These are phyloP conservation scores for Buxus sempervirens DNA, from an alignment of 164 flowering plant genomes.

Conservation along the genomic window DNA sequence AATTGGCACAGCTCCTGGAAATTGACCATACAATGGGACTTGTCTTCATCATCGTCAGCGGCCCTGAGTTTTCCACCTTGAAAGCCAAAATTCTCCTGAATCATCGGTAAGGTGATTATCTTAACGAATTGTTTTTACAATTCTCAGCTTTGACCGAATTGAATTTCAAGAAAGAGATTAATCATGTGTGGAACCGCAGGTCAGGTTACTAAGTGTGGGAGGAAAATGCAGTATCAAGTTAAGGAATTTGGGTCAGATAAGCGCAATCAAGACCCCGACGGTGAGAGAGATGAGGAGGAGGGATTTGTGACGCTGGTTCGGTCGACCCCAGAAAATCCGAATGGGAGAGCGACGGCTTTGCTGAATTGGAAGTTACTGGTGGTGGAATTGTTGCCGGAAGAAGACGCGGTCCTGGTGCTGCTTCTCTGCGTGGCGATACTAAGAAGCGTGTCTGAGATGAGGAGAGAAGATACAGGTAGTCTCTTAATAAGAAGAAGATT, in stretches of 20 bases:
- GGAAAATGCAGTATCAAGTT: constrained; percentile 59
- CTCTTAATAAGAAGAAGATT: constrained; percentile 67
- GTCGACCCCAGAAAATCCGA: constrained; percentile 58
- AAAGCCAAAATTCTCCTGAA: constrained; percentile 31
- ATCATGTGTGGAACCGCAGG: too few relatives aligned
- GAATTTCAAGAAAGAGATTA: too few relatives aligned
- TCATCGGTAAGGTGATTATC: constrained; percentile 31
- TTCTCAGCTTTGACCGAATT: too few relatives aligned
- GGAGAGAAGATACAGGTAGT: constrained; percentile 63
- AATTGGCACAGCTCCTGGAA: constrained; percentile 86
- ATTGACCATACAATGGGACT: constrained; percentile 43
- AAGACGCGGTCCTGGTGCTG: constrained; percentile 70
- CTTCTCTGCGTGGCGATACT: constrained; percentile 66
- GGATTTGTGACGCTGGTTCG: constrained; percentile 75
- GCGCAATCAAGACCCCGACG: constrained; percentile 8
- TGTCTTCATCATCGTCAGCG: constrained; percentile 29
- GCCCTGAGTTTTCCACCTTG: constrained; percentile 46
- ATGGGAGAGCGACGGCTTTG: constrained; percentile 81
- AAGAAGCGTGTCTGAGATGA: constrained; percentile 60
- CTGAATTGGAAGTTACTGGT: constrained; percentile 76
- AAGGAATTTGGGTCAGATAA: constrained; percentile 15
- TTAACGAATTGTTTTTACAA: not conserved
- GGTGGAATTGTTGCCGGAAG: constrained; percentile 77
- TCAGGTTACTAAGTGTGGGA: constrained; percentile 55
- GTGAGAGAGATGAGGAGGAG: constrained; percentile 47